Conservation (phyloP, 2,329 filamentous ascomycete species). For the Truncatella angustata region DNA sequence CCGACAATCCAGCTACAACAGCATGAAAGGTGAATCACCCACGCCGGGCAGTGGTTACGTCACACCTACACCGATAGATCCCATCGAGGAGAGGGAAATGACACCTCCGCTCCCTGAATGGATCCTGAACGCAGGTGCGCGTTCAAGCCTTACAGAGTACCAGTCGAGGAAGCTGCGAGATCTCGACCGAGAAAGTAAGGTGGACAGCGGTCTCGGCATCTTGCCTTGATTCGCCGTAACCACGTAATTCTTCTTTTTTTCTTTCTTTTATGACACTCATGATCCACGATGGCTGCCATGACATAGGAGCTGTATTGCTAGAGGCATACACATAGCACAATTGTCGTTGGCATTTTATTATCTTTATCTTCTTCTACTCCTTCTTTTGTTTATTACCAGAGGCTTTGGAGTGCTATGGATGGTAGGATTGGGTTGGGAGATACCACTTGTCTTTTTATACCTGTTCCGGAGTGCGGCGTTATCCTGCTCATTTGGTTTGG, state of each 20-base stretch:
- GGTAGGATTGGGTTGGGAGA: slow-evolving; percentile 5
- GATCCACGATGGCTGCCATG: slow-evolving; percentile 8
- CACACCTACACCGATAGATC: slow-evolving; percentile 19
- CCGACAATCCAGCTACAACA: slow-evolving; percentile 49
- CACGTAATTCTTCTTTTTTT: too few relatives aligned
- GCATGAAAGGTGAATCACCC: slow-evolving; percentile 30
- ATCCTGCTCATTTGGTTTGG: background rate
- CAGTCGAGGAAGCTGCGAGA: slow-evolving; percentile 35
- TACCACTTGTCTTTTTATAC: slow-evolving; percentile 6
- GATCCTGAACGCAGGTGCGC: slow-evolving; percentile 53
- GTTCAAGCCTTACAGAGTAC: slow-evolving; percentile 48
- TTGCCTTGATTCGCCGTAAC: background rate
- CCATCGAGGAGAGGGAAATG: slow-evolving; percentile 42
- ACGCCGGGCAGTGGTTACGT: slow-evolving; percentile 21
- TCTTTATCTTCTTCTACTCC: too few relatives aligned
- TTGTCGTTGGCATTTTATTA: background rate
- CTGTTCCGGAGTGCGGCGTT: slow-evolving; percentile 5
- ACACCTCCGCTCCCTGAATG: slow-evolving; percentile 63
- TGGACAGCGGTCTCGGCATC: slow-evolving; percentile 1
- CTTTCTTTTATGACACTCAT: background rate
- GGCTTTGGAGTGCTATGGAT: too few relatives aligned
- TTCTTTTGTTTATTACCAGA: too few relatives aligned
- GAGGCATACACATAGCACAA: background rate
- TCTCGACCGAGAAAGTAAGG: slow-evolving; percentile 14
- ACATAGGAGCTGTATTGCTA: background rate